Base-by-base conservation (phyloP, 2,329 filamentous ascomycete genomes). In the Curvularia sp. region DNA sequence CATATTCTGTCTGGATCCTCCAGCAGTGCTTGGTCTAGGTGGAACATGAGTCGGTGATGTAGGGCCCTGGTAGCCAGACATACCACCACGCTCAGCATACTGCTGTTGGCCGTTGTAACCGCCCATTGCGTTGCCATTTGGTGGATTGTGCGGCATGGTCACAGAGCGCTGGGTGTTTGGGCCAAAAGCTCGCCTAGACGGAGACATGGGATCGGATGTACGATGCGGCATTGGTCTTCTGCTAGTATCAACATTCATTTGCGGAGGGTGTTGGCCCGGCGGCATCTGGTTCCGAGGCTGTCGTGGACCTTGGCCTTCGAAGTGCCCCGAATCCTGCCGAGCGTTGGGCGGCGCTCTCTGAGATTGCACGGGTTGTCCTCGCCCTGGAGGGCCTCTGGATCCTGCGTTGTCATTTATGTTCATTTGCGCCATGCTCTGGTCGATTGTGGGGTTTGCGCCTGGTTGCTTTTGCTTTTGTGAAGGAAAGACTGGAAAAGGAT, bases 401-500 rank as follows among this genome's bases (percentile, higher is more conserved):
- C 61, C 62, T 13, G 60, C 56, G 24, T 60, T 55, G 15, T 72
- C 68, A 13, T 61, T 68, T 49, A 78, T 65, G 30, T 65, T 75
- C 72, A 76, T 73, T 28, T 70, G 62, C 41, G 75, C 66, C 74
- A 78, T 77, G 26, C 68, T 68, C 46, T 75, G 71, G 18, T 75
- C 71, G 54, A 77, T 60, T 20, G 65, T 64, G 22, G 66, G 68
- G 30, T 59, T 60, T 22, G 57, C 39, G 13, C 61, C 53, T 2
- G 56, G 28, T 48, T 59, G 66, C 33, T 59, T 60, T 15, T 47
- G 60, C 47, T 58, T 73, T 57, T 67, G 74, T 66, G 69, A 67
- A 13, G 78, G 79, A 61, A 83, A 83, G 0, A 75, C 72, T 6
- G 81, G 81, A 53, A 84, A 84, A 0, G 81, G 80, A 60, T 80